Percentiles rank a stretch among this genome's conserved stretches.
Evolutionary conservation across 768 basidiomycete genomes (phyloP).

Genomic region (Daedaleopsis sinensis): DNA sequence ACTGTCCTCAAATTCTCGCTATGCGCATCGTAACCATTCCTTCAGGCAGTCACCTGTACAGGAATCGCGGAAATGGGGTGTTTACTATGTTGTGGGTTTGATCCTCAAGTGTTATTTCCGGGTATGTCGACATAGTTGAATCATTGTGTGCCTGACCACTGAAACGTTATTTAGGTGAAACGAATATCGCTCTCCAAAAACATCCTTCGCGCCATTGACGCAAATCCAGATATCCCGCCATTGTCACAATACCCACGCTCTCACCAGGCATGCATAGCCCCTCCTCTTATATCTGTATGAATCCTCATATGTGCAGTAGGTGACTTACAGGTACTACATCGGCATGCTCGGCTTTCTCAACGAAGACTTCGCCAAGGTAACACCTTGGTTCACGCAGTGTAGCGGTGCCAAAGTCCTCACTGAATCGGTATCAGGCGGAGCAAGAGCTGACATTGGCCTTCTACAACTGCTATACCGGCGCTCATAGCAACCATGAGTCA

Average conservation of each 20-base stretch:
- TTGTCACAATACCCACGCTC: conserved; percentile 76
- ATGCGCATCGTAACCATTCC: not conserved
- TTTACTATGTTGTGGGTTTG: conserved; percentile 90
- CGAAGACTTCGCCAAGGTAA: conserved; percentile 85
- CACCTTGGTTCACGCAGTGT: conserved; percentile 7
- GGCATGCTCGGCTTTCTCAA: conserved; percentile 94
- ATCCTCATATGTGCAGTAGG: conserved; percentile 45
- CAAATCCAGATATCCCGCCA: conserved; percentile 83
- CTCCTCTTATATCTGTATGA: not conserved
- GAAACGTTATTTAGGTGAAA: conserved; percentile 61
- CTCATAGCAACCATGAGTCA: conserved; percentile 83
- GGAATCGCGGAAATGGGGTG: conserved; percentile 85
- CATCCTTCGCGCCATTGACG: conserved; percentile 85
- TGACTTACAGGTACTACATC: conserved; percentile 92
- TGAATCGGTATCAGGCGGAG: conserved; percentile 59
- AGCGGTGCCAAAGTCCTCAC: not conserved
- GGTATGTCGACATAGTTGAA: conserved; percentile 45
- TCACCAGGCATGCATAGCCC: conserved; percentile 65
- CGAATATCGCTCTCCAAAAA: conserved; percentile 91
- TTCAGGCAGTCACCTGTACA: conserved; percentile 65
- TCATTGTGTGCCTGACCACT: not conserved
- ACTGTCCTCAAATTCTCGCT: not conserved
- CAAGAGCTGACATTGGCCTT: conserved; percentile 87
- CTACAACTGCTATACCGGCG: conserved; percentile 73
- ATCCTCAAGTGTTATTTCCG: conserved; percentile 95